Percentiles rank a stretch among this genome's conserved stretches.
phyloP scores from a whole-genome alignment of 768 basidiomycete species.

The Albatrellus ellisii region DNA sequence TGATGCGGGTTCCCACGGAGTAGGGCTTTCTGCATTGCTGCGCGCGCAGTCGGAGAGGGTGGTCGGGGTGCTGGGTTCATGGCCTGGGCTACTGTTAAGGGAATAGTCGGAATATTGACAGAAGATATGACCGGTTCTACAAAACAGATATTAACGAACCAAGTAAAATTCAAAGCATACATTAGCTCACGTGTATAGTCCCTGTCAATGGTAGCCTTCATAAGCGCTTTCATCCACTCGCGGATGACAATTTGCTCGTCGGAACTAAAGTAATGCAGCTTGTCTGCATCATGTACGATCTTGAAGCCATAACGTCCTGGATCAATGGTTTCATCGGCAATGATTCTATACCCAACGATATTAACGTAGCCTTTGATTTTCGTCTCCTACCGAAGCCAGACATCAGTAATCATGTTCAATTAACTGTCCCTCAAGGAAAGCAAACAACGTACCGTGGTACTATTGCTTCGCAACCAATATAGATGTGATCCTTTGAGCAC shows the following conservation, averaged over 20 bases:
- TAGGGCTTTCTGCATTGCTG: conserved; percentile 77
- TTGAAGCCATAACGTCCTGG: conserved; percentile 94
- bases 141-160: conserved; percentile 1
- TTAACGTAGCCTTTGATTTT: conserved; percentile 96
- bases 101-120: conserved; percentile 93
- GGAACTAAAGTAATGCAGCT: conserved; percentile 84
- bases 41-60: conserved; percentile 80
- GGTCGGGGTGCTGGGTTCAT: conserved; percentile 95
- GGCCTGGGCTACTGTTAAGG: conserved; percentile 85
- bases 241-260: conserved; percentile 75
- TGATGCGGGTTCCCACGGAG: conserved; percentile 78
- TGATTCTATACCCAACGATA: conserved; percentile 81
- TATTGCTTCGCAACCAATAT: conserved; percentile 75
- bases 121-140: conserved; percentile 90
- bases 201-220: conserved; percentile 94
- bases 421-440: no score
- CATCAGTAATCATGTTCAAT: neutral
- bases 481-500: conserved; percentile 86
- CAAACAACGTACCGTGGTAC: conserved; percentile 28
- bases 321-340: conserved; percentile 83
- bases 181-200: conserved; percentile 75
- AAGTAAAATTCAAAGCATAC: neutral
- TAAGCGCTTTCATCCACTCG: conserved; percentile 99
- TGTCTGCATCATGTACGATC: conserved; percentile 80
- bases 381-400: conserved; percentile 50